These are phyloP conservation scores for Aeminium ludgeri DNA, from an alignment of 495 filamentous ascomycete species.

Conservation along the genomic window DNA sequence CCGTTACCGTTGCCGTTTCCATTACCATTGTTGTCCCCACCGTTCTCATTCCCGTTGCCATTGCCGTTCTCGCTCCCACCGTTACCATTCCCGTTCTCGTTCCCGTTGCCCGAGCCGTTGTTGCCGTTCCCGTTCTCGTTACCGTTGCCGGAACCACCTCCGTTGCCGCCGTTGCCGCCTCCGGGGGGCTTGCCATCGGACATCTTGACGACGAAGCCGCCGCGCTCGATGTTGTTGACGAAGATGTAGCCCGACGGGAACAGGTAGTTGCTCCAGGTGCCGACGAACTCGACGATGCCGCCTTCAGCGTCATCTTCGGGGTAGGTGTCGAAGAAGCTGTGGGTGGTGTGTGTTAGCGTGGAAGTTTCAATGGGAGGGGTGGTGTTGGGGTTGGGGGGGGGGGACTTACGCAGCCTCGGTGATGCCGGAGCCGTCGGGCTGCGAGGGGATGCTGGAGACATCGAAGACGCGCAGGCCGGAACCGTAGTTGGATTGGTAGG, in stretches of 20 bases:
- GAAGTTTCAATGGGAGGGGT: too few species aligned
- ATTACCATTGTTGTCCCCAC: not conserved
- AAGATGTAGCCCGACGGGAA: conserved; percentile 41
- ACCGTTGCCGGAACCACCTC: not conserved
- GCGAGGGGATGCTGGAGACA: conserved; percentile 33
- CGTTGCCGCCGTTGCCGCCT: not conserved
- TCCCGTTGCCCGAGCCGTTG: not conserved
- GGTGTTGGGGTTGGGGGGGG: too few species aligned
- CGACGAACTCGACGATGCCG: conserved; percentile 36
- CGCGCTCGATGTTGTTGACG: conserved; percentile 44
- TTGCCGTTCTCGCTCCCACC: too few species aligned
- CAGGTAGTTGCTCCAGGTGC: conserved; percentile 40
- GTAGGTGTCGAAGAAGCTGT: conserved; percentile 43
- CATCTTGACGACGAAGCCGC: conserved; percentile 35
- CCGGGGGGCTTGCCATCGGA: not conserved
- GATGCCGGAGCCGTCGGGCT: conserved; percentile 36
- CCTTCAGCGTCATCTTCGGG: conserved; percentile 39
- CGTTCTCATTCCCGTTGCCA: not conserved
- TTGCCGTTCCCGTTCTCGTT: not conserved
- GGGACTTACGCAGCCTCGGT: conserved; percentile 28
- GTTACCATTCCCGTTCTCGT: too few species aligned
- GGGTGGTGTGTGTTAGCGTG: too few species aligned
- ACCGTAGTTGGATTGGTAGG: conserved; percentile 44
- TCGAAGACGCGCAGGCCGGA: conserved; percentile 40
- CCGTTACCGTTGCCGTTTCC: not conserved